Evolutionary conservation across 768 basidiomycete genomes (phyloP).

Genomic region (Candolleomyces aberdarensis): DNA sequence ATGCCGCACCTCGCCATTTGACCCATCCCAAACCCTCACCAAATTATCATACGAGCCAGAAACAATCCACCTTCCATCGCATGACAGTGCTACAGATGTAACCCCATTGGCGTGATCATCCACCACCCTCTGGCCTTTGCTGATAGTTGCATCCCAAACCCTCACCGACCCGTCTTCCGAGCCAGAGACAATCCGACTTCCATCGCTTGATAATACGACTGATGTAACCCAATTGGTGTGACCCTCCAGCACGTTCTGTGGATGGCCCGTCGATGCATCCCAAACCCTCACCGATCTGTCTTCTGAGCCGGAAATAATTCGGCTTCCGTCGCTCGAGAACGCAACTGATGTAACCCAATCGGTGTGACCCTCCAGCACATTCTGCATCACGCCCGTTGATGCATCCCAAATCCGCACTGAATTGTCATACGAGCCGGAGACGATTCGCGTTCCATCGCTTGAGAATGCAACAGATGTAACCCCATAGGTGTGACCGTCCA

Average conservation of each 20-base stretch:
- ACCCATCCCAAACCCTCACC: slow-evolving; percentile 1
- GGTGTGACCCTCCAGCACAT: background rate
- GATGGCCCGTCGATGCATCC: slow-evolving; percentile 11
- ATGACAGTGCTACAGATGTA: background rate
- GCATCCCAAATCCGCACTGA: slow-evolving; percentile 6
- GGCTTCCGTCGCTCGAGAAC: slow-evolving; percentile 5
- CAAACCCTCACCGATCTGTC: slow-evolving; percentile 14
- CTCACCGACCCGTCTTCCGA: background rate
- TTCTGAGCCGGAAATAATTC: slow-evolving; percentile 11
- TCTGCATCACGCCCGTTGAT: background rate
- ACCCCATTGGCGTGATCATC: background rate
- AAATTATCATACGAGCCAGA: background rate
- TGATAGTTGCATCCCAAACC: slow-evolving; percentile 4
- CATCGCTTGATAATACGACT: slow-evolving; percentile 14
- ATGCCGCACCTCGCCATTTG: background rate
- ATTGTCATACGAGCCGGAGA: background rate
- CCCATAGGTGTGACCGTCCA: slow-evolving; percentile 2
- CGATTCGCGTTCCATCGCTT: background rate
- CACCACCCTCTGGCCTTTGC: background rate
- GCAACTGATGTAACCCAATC: background rate
- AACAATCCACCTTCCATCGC: slow-evolving; percentile 3
- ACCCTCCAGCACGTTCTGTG: slow-evolving; percentile 5
- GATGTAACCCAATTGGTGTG: background rate
- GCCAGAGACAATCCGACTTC: slow-evolving; percentile 2
- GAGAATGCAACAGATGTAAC: slow-evolving; percentile 6